These are phyloP conservation scores for Ophiobolus disseminans DNA, from an alignment of 2,329 filamentous ascomycete species.

Conservation along the genomic window DNA sequence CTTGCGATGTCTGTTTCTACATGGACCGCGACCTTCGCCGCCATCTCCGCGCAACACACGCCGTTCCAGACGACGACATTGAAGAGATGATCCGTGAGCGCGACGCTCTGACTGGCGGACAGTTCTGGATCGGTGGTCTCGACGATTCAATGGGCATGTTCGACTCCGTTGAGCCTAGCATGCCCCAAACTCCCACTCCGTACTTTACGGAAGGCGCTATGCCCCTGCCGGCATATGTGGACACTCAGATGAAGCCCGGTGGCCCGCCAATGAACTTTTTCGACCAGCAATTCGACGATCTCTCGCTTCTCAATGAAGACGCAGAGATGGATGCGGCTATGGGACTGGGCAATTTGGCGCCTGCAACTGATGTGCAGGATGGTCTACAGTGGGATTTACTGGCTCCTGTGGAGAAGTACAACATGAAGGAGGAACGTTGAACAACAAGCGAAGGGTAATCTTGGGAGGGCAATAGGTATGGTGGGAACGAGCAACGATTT, in stretches of 20 bases:
- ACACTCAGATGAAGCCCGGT: neutral
- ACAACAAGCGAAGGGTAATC: neutral
- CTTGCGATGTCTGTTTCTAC: constrained; percentile 63
- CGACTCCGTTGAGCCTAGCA: constrained; percentile 37
- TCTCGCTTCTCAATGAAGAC: constrained; percentile 26
- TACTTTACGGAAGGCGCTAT: constrained; percentile 25
- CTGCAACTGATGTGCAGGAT: constrained; percentile 27
- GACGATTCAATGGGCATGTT: constrained; percentile 29
- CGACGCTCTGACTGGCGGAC: constrained; percentile 51
- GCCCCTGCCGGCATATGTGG: neutral
- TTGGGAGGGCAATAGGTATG: no score
- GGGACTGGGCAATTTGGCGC: constrained; percentile 27
- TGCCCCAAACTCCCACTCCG: constrained; percentile 41
- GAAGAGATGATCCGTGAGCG: constrained; percentile 50
- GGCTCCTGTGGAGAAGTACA: constrained; percentile 35
- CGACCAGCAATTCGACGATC: constrained; percentile 18
- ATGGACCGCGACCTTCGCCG: constrained; percentile 64
- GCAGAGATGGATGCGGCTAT: constrained; percentile 34
- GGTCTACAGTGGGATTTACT: constrained; percentile 34
- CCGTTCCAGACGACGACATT: constrained; percentile 42
- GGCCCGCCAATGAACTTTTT: constrained; percentile 19
- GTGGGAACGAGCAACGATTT: no score
- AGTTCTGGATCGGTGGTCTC: constrained; percentile 55
- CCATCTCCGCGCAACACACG: constrained; percentile 59
- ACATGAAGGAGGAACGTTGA: constrained; percentile 13